Base-by-base conservation (phyloP, 2,329 filamentous ascomycete species). In the Phyllosticta citriasiana region DNA sequence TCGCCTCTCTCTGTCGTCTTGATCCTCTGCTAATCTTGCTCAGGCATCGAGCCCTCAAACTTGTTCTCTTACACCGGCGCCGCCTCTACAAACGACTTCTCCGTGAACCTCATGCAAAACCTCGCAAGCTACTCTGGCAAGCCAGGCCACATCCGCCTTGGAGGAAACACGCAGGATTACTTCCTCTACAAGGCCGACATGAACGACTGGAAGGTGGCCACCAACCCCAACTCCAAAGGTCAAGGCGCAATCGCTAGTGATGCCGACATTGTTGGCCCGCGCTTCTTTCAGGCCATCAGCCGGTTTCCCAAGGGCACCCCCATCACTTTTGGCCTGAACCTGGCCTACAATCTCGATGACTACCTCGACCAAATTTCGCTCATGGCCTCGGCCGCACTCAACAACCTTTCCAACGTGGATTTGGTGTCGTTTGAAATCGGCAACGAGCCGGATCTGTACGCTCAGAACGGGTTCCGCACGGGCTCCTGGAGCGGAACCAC, bases 131-230 rank as follows among this genome's bases (percentile, higher is more conserved):
- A 80, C 65, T 73, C 78, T 1, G 79, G 79, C 56, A 73, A 74
- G 35, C 78, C 79, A 8, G 74, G 78, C 1, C 77, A 80, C 66
- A 73, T 81, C 35, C 76, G 79, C 4, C 65, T 82, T 7, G 79
- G 79, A 61, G 79, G 79, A 59, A 81, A 81, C 67, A 80, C 79
- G 2, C 73, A 76, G 63, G 79, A 81, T 64, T 79, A 80, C 67
- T 77, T 80, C 72, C 65, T 80, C 33, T 82, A 71, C 65, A 69
- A 77, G 59, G 60, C 67, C 12, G 67, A 66, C 55, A 74, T 77
- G 62, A 62, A 68, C 27, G 63, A 71, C 19, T 77, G 73, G 65
- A 65, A 64, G 19, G 74, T 76, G 71, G 66, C 70, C 52, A 65
- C 66, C 26, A 79, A 81, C 63, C 65, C 68, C 1, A 63, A 74